Base-by-base conservation (phyloP, 129 eudicot genomes). In the Heracleum sosnowskyi region DNA sequence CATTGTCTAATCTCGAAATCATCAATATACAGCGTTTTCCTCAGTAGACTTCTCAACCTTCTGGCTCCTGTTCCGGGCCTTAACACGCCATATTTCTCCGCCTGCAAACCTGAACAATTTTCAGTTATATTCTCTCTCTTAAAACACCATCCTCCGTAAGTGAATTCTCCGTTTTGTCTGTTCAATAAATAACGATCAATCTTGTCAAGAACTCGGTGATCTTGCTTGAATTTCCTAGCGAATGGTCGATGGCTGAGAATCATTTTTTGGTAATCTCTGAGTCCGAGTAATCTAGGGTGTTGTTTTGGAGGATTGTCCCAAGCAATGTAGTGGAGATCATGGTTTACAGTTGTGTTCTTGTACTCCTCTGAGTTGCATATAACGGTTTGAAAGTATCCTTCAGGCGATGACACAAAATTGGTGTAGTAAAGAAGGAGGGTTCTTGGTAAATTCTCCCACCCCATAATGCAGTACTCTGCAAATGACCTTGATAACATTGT, bases 271-370 rank as follows among this genome's bases (percentile, higher is more conserved):
- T 87, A 95, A 74, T 95, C 99, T 60, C 82, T 80, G 31, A 88
- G 87, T 6, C 94, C 96, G 18, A 95, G 94, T 12, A 82, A 82
- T 47, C 99, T 77, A 8, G 99, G 99, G 78, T 95, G 99, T 53
- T 95, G 99, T 75, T 90, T 95, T 8, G 99, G 96, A 40, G 99
- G 99, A 1, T 81, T 83, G 62, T 95, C 99, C 99, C 99, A 95
- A 5, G 94, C 68, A n/a, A 95, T 95, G 89, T 83, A 92, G 80
- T 95, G 99, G 34, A 95, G 97, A 55, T 95, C 99, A 62, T 91
- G 96, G 89, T 92, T 95, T 34, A 92, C 85, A 1, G 96, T 88
- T 1, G 92, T 91, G 94, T 92, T 92, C 68, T 81, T 90, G 95
- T 82, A 95, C 60, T 79, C 84, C 17, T 88, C 81, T 22, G 97